Base-by-base conservation (phyloP, 2,329 filamentous ascomycete species). In the Amauroascus verrucosus region DNA sequence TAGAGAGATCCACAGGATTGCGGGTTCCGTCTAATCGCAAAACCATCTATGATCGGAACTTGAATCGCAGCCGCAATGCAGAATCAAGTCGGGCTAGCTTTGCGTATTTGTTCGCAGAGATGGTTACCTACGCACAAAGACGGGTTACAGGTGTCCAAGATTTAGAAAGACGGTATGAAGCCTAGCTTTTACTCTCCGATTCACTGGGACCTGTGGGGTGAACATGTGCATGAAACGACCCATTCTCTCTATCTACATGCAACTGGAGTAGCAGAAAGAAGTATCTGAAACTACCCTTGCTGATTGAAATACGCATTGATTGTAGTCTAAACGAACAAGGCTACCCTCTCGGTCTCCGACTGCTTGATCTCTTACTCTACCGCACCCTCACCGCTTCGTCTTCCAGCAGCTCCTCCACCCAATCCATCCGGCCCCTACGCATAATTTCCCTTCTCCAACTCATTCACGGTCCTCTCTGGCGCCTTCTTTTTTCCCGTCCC, bases 41-140 rank as follows among this genome's bases (percentile, higher is more conserved):
- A 75, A 95, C 89, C 59, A 97, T 98, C 74, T 98, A 97, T 76
- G 89, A 96, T 76, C 82, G 93, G 53, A 89, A 95, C 57, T 77
- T 97, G 57, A 96, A 96, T 72, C 86, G 93, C 59, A 85, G 84
- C 63, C 87, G 88, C 68, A 88, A 86, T 62, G 81, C 86, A 55
- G 91, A 97, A 75, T 81, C 94, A 60, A 95, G 89, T 69, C 86
- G 94, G 66, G 82, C 93, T 9, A 89, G 88, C 71, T 97, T 98
- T 72, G 91, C 93, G 40, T 97, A 95, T 70, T 77, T 98, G 55
- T 97, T 98, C 68, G 84, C 85, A 56, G 91, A 96, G 75, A 95
- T 97, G 86, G 90, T 98, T 48, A 84, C 83, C 64, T 97, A 97
- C 70, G 91, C 93, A 61, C 93, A 97, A 69, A 80, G 84, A 64